A percentile compares a stretch with the other conserved stretches of the same genome.
Evolutionary conservation across 1,284 basidiomycete genomes (phyloP).

Genomic region (Fomitopsis palustris): DNA sequence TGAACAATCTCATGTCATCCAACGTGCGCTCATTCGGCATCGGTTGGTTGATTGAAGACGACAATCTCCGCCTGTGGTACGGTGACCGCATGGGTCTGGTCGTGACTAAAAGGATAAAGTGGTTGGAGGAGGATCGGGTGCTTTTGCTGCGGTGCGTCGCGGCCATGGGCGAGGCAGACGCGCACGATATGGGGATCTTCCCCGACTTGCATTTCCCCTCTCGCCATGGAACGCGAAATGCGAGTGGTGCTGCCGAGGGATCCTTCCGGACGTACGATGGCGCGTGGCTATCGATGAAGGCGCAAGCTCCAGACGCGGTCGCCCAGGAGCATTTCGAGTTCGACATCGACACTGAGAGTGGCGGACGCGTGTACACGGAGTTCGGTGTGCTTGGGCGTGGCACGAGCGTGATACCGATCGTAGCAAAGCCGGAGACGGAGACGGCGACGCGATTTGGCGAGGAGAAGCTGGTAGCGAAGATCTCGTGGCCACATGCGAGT

Average conservation of each 20-base stretch:
- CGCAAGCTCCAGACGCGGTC: background rate
- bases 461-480: slow-evolving; percentile 4
- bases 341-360: background rate
- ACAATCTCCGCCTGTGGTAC: too few relatives aligned
- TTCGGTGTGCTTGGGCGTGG: background rate
- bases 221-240: background rate
- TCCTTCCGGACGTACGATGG: too few relatives aligned
- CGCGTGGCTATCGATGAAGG: too few relatives aligned
- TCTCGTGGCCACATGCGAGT: slow-evolving; percentile 1
- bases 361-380: background rate
- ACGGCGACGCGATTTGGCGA: background rate
- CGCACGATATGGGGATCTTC: too few relatives aligned
- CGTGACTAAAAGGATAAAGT: too few relatives aligned
- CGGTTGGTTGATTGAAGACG: too few relatives aligned
- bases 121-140: background rate
- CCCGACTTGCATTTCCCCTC: background rate
- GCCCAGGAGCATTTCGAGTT: background rate
- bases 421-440: background rate
- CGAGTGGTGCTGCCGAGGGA: background rate
- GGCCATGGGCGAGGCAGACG: background rate
- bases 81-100: too few relatives aligned
- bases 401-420: background rate
- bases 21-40: background rate
- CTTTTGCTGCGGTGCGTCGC: background rate
- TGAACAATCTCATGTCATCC: background rate